Base-by-base conservation (phyloP, 2,329 filamentous ascomycete genomes). In the Helotiales sp. region DNA sequence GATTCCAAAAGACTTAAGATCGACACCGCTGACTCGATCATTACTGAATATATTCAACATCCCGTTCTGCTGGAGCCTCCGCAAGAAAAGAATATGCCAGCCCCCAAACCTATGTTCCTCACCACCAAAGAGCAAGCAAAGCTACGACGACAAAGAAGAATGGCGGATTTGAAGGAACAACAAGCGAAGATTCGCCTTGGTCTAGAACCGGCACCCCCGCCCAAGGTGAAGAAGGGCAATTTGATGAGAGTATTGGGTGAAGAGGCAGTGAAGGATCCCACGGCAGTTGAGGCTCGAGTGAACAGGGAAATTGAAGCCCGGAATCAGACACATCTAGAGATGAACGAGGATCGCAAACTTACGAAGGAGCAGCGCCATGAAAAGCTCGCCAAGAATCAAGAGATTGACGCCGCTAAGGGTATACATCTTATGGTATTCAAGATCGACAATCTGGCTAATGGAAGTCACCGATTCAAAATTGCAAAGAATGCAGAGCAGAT, bases 161-260 rank as follows among this genome's bases (percentile, higher is more conserved):
- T 95, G 87, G 94, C 92, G 47, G 93, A 97, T 70, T 84, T 97
- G 70, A 98, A 98, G 79, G 96, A 99, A 80, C 90, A 94, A 77
- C 96, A 99, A 80, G 94, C 95, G 43, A 98, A 99, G 82, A 96
- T 98, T 69, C 87, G 95, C 66, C 84, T 99, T 11, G 96, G 96
- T 22, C 85, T 99, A 15, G 91, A 95, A 68, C 93, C 94, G 2
- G 93, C 95, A 22, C 93, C 94, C 30, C 91, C 94, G 28, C 95
- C 96, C 11, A 99, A 98, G 80, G 93, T 99, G 73, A 98, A 97
- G 82, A 96, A 96, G 80, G 92, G 91, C 66, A 99, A 99, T 79
- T 87, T 99, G 77, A 99, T 99, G 96, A 91, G 94, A 66, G 96
- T 99, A 32, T 85, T 97, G 64, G 96, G 96, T 70, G 93, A 97